Evolutionary conservation across 1,284 basidiomycete genomes (phyloP), one percentile per base, ranked within the genome.

Genomic region (Apiotrichum akiyoshidainum): DNA sequence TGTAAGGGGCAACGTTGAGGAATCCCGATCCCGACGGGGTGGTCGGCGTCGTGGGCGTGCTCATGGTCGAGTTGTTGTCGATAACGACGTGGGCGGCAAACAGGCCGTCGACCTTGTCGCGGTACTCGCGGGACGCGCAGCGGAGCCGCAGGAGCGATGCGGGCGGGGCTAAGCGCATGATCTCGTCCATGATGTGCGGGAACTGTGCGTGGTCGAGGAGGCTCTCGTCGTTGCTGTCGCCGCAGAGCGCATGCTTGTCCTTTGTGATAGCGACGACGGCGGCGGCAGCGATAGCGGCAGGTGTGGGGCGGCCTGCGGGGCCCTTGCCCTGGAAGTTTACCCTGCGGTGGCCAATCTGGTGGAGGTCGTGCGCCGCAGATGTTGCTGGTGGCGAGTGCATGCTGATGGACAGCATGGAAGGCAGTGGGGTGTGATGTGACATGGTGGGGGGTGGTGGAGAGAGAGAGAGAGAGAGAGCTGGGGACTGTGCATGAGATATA

Each of bases 141-240:
- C 54, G 47, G 19, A 56, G 16, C 10, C 12, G 21, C 17, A 45
- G 42, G 13, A 56, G 54, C n/a, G 54, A 5, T 2, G 40, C 35
- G n/a, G 47, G 48, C 1, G 47, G 31, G 11, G 48, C 19, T 19
- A 33, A 33, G 40, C 37, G 40, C 10, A 55, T 13, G 13, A 61
- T 37, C 34, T 17, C n/a, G 39, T 61, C 56, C 16, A 61, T 48
- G 35, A 61, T 51, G 46, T 58, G 56, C 13, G 60, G 60, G 41
- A 47, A 61, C 16, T 26, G 39, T 10, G 19, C 8, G 52, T 57
- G 55, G 52, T 61, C 55, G 40, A 60, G 51, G n/a, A 44, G n/a
- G n/a, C n/a, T n/a, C n/a, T 44, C 42, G 42, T 44, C 42, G 19
- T 44, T 10, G 42, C 19, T 11, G 42, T n/a, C n/a, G 16, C 8